Conservation (phyloP, 345 rosid genomes). For the Cardamine chenopodiifolia region DNA sequence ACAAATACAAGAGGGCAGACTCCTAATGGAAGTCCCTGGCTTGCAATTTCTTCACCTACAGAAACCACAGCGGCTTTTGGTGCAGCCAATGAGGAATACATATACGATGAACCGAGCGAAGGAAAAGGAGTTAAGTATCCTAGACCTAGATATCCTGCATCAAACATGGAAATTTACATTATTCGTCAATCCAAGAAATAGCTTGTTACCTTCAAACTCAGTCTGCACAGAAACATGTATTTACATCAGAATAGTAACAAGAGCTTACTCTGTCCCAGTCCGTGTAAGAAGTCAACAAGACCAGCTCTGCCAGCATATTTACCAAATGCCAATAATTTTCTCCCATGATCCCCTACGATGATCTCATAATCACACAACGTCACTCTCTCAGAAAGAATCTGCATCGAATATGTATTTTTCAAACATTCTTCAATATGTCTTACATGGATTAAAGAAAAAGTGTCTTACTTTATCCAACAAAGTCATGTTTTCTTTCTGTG, state of each 20-base stretch:
- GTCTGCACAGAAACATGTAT: background rate
- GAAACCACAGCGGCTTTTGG: conserved; percentile 85
- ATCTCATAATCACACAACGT: conserved; percentile 89
- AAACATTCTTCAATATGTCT: conserved; percentile 4
- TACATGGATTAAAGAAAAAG: background rate
- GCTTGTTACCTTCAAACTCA: background rate
- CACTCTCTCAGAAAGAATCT: conserved; percentile 74
- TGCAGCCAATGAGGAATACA: conserved; percentile 83
- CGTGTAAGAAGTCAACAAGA: conserved; percentile 73
- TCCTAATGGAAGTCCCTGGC: conserved; percentile 73
- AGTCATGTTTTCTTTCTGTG: conserved; percentile 86
- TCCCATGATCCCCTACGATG: conserved; percentile 73
- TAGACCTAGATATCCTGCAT: conserved; percentile 73
- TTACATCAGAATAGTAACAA: background rate
- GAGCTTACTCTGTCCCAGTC: conserved; percentile 77
- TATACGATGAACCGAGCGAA: conserved; percentile 75
- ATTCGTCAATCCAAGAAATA: background rate
- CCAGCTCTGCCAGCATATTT: conserved; percentile 96
- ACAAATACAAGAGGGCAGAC: conserved; percentile 81
- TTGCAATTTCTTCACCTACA: conserved; percentile 84
- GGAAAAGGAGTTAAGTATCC: conserved; percentile 87
- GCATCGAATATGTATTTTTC: conserved; percentile 15
- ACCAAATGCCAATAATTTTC: conserved; percentile 80
- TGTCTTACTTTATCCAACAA: conserved; percentile 72
- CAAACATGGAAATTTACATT: conserved; percentile 8